Evolutionary conservation across 495 filamentous ascomycete genomes (phyloP), one percentile per base, ranked within the genome.

Genomic region (Lasiosphaeria ovina): DNA sequence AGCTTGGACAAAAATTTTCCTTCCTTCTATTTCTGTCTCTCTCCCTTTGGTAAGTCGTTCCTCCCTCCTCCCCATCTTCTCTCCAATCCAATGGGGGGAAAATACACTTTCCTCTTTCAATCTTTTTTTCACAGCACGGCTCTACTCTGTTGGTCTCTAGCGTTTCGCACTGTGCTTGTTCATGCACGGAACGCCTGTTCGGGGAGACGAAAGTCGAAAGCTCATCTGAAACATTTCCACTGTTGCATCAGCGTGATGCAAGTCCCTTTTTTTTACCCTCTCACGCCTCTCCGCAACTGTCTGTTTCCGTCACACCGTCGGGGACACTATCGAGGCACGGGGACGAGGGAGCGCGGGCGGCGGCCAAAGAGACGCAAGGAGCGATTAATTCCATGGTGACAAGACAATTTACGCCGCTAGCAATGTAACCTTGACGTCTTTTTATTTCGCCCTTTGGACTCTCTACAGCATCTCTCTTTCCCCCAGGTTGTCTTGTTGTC

Each of bases 171-270:
- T 47, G 44, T 5, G 44, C 12, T 9, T n/a, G 6, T 47, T 47
- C 44, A 47, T 47, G 44, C 44, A 47, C 12, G 12, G 44, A 11
- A 11, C 12, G 44, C 12, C 44, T 47, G 44, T n/a, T 4, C 12
- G 44, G 44, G 6, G 24, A 24, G 24, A 24, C 24, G 12, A 5
- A 47, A 47, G 12, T 47, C 12, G 11, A 24, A 24, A 47, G 44
- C 40, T 47, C 59, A 61, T 61, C 59, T 61, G 59, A 61, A 61
- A 61, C 59, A 61, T 55, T 33, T 34, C 59, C 50, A 51, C 40
- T 56, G 53, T 61, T 61, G 59, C 59, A 61, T 61, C 59, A 55
- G 40, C 32, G 51, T 58, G 61, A 58, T 57, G 64, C 54, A 49
- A 45, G 53, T 53, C 40, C 33, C 24, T 24, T 24, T 24, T 24